Evolutionary conservation across 371 early-diverging fungal species (phyloP), one percentile per base, ranked within the genome.

Genomic region (Coemansia sp.): DNA sequence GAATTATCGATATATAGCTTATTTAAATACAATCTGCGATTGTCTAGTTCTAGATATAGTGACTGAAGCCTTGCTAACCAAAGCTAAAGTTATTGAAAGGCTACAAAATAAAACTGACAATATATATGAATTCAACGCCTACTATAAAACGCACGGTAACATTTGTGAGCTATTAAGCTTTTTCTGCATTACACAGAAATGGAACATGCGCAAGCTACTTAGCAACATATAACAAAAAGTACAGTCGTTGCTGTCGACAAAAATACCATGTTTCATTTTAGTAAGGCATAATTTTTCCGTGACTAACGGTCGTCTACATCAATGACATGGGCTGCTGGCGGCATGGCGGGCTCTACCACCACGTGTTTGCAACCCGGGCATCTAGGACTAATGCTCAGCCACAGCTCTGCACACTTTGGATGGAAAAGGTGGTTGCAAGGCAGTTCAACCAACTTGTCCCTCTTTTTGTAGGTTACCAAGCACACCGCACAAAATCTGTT

Each of bases 371-470:
- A 18, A 18, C 18, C 18, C 29, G 88, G 87, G 53, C 88, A 87
- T 37, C 75, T 66, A 16, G 71, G 65, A 29, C 66, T 74, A 7
- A 69, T 69, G 11, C 72, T 65, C 9, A 86, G 72, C 88, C 88
- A 90, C n/a, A 78, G 80, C 36, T 87, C 86, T 29, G 88, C 76
- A 62, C 90, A 90, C 0, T 75, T 64, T n/a, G 57, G 62, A 64
- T 90, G 89, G 80, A 87, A 90, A 32, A 65, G 69, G 63, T 90
- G 90, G 5, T 63, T 64, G 72, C 90, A 90, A 6, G 84, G 83
- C 7, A 89, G 69, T 36, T 72, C 77, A 5, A 87, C 75, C 14
- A 87, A 60, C 32, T 62, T 43, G 39, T 85, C 84, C 4, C 82
- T 82, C 0, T 67, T 66, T 18, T 64, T 69, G 67, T 83, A 87